Conservation (phyloP, 352 stramenopile genomes). For the Phytopythium delawarense region DNA sequence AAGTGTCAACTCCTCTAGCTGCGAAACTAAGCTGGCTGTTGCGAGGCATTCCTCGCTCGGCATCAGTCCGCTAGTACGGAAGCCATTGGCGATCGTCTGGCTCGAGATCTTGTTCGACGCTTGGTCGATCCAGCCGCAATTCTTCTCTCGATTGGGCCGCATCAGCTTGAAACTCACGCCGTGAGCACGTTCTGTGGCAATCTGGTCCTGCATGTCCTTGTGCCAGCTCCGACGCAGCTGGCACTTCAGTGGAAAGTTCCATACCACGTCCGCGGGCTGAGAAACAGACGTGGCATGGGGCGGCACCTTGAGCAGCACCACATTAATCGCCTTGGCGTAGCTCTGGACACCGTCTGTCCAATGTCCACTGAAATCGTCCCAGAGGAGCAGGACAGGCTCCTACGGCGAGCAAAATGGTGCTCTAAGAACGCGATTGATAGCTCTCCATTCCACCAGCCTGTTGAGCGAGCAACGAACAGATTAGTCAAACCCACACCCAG, state of each 20-base stretch:
- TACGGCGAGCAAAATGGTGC: slow-evolving; percentile 7
- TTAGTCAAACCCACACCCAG: background rate
- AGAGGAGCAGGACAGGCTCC: slow-evolving; percentile 8
- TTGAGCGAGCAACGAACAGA: background rate
- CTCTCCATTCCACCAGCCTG: slow-evolving; percentile 10
- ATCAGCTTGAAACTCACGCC: background rate
- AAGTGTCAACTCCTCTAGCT: no score
- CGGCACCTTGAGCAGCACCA: background rate
- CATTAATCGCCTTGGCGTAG: background rate
- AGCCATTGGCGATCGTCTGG: background rate
- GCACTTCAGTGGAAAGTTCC: background rate
- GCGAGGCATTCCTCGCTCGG: no score
- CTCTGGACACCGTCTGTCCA: background rate
- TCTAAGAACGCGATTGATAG: slow-evolving; percentile 7
- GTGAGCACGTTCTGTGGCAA: background rate
- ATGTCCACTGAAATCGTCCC: slow-evolving; percentile 7
- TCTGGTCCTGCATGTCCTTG: background rate
- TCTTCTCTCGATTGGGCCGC: background rate
- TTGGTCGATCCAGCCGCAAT: background rate
- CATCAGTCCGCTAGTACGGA: background rate
- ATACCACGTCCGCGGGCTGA: slow-evolving; percentile 1
- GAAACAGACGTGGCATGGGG: background rate
- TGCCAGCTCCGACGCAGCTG: background rate
- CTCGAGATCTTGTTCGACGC: background rate
- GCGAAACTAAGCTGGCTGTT: no score